Evolutionary conservation across 2,329 filamentous ascomycete species (phyloP).

Genomic region (Calonectria fujianensis): DNA sequence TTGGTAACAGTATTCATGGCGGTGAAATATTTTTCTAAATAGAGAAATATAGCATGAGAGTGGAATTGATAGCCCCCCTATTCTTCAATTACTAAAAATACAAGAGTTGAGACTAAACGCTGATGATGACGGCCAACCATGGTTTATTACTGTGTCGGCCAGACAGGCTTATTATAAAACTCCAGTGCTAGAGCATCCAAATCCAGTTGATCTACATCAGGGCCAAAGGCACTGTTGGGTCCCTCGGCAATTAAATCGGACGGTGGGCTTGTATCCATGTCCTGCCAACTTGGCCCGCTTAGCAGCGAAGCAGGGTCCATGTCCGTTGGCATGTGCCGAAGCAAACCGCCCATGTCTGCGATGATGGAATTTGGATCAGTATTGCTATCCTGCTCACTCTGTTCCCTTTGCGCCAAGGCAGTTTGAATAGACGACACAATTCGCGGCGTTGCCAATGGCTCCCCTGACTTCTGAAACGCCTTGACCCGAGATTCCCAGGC

Average conservation of each 20-base stretch:
- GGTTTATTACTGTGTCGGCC: neutral
- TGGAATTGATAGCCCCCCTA: neutral
- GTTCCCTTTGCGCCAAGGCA: neutral
- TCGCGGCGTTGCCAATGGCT: neutral
- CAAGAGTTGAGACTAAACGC: neutral
- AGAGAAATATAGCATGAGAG: neutral
- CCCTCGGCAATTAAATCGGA: neutral
- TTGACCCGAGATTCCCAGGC: slow-evolving; percentile 14
- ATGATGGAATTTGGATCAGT: neutral
- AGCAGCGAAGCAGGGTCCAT: neutral
- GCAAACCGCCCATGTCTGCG: neutral
- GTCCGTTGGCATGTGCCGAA: neutral
- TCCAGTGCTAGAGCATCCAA: slow-evolving; percentile 3
- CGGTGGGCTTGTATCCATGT: neutral
- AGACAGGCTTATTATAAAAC: neutral
- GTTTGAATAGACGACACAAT: neutral
- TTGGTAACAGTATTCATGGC: neutral
- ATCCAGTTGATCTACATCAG: slow-evolving; percentile 13
- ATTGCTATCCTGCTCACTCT: neutral
- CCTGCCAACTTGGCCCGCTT: neutral
- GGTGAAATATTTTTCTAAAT: neutral
- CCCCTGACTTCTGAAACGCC: neutral
- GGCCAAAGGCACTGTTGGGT: neutral
- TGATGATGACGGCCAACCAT: neutral
- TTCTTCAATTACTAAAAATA: neutral